phyloP scores from a whole-genome alignment of 2,329 filamentous ascomycete genomes.

The Saccharata proteae region DNA sequence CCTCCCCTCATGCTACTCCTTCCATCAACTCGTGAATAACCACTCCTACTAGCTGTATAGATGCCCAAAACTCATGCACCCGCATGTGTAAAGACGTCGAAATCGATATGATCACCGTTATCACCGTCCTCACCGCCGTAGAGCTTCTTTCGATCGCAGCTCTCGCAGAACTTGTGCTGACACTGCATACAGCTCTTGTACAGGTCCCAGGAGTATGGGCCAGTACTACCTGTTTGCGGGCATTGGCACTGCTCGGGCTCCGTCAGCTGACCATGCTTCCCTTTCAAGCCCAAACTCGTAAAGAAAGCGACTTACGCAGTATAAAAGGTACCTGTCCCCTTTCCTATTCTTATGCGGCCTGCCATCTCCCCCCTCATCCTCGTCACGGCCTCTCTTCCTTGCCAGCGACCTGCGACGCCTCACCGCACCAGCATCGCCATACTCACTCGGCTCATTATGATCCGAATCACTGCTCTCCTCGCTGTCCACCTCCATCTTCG shows the following conservation, averaged over 20 bases:
- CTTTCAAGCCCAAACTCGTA: neutral
- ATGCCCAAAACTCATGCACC: neutral
- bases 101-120: neutral
- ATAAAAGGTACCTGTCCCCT: constrained; percentile 4
- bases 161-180: constrained; percentile 8
- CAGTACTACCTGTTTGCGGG: too few species aligned
- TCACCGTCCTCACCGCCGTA: neutral
- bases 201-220: constrained; percentile 6
- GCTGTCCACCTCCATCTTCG: neutral
- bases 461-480: neutral
- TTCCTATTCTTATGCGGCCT: constrained; percentile 1
- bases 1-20: too few species aligned
- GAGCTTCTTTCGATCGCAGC: constrained; percentile 4
- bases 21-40: too few species aligned
- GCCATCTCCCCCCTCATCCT: neutral
- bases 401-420: neutral
- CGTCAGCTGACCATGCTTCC: neutral
- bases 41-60: too few species aligned
- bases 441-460: neutral
- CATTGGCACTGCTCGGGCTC: constrained; percentile 7
- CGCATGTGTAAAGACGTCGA: neutral
- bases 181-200: constrained; percentile 8
- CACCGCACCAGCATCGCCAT: neutral
- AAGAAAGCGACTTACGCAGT: constrained; percentile 7
- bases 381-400: neutral